Conservation (phyloP, 2,329 filamentous ascomycete species). For the Xylogone sp. region DNA sequence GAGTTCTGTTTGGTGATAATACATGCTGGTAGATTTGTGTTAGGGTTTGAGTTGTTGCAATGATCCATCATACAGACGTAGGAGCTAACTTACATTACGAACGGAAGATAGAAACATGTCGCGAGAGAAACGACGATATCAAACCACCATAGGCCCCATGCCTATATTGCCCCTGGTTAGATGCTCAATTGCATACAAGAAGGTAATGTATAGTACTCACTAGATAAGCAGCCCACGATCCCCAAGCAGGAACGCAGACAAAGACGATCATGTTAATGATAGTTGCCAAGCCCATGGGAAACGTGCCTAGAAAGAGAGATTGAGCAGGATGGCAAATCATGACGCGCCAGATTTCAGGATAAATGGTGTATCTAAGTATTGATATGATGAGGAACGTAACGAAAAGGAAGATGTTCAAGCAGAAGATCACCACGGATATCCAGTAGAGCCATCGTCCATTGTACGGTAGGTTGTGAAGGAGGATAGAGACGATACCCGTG, state of each 20-base stretch:
- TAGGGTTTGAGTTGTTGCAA: neutral
- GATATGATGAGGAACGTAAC: neutral
- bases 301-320: constrained; percentile 60
- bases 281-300: constrained; percentile 65
- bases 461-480: constrained; percentile 3
- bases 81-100: constrained; percentile 41
- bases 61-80: neutral
- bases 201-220: constrained; percentile 19
- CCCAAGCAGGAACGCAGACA: constrained; percentile 56
- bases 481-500: constrained; percentile 3
- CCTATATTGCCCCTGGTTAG: neutral
- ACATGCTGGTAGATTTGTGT: constrained; percentile 8
- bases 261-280: constrained; percentile 61
- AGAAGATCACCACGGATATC: constrained; percentile 1
- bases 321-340: constrained; percentile 4
- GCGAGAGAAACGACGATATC: constrained; percentile 47
- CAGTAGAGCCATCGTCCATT: constrained; percentile 1
- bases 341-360: constrained; percentile 1
- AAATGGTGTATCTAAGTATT: constrained; percentile 1
- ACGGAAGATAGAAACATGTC: constrained; percentile 50
- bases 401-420: constrained; percentile 2
- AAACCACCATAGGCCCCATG: constrained; percentile 55
- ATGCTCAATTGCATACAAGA: too few species aligned
- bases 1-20: constrained; percentile 31
- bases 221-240: constrained; percentile 41